Base-by-base conservation (phyloP, 805 yeast genomes). In the Lipomyces orientalis region DNA sequence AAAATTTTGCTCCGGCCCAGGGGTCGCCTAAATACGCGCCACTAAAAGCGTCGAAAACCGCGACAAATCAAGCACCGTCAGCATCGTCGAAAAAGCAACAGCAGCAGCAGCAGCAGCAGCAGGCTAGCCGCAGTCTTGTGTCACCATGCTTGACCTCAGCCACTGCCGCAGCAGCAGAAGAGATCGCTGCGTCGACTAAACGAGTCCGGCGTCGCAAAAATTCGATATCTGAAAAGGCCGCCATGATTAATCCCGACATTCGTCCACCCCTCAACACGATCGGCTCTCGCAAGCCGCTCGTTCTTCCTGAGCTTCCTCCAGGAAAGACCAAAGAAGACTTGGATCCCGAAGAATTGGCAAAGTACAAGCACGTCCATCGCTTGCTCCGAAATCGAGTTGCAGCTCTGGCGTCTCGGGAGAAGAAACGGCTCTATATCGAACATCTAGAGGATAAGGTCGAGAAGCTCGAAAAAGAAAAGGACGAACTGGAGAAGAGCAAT, bases 301-400 rank as follows among this genome's bases (percentile, higher is more conserved):
- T 31, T 9, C 39, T 69, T 55, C 72, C 72, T 31, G 72, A 69
- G 12, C 60, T 69, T 22, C 72, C 72, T 8, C 69, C 70, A 12
- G 72, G 72, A 3, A 67, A 69, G 61, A 69, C 72, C 16, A 69
- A 69, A 56, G 72, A 69, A 16, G 71, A 69, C 34, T 52, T 69
- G n/a, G 62, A 52, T 2, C 72, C 72, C 9, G 72, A 68, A 12
- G 70, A 67, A 9, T 57, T 69, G 31, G 72, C 70, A 33, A 56
- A 69, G 33, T 69, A 67, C 54, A 69, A 69, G 60, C 72, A 69
- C 37, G 68, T 67, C 19, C 71, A 63, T 16, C 62, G 72, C 4
- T 52, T 69, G 43, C 49, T 69, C 57, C 63, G 72, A 19, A 69
- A 69, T n/a, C 64, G 72, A 8, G 65, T 69, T 25, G 72, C 72